These are phyloP conservation scores for Penicillium griseofulvum DNA, from an alignment of 2,329 filamentous ascomycete species.

Conservation along the genomic window DNA sequence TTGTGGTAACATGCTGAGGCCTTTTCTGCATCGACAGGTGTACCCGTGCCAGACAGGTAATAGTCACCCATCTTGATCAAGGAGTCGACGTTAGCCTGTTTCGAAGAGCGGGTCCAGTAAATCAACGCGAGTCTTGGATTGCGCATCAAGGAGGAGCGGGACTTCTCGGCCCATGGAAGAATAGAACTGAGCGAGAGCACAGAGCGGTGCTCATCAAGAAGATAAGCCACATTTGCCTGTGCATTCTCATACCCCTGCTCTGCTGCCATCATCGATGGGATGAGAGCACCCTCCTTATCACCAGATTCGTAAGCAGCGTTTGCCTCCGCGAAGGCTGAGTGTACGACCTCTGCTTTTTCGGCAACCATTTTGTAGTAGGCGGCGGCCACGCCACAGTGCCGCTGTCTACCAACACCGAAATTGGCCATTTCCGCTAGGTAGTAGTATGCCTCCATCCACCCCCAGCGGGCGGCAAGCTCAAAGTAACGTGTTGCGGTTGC, in stretches of 20 bases:
- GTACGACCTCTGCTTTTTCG: slow-evolving; percentile 68
- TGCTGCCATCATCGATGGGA: slow-evolving; percentile 81
- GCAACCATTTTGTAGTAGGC: slow-evolving; percentile 80
- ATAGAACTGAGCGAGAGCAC: slow-evolving; percentile 57
- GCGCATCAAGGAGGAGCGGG: slow-evolving; percentile 48
- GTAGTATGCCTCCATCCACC: slow-evolving; percentile 85
- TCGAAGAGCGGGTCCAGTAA: slow-evolving; percentile 92
- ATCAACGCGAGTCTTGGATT: slow-evolving; percentile 72
- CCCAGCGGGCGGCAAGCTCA: slow-evolving; percentile 77
- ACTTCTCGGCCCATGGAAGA: slow-evolving; percentile 47
- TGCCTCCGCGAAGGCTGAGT: slow-evolving; percentile 78
- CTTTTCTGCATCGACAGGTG: slow-evolving; percentile 70
- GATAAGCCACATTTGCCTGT: slow-evolving; percentile 84
- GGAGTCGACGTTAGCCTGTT: slow-evolving; percentile 89
- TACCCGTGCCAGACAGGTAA: slow-evolving; percentile 80
- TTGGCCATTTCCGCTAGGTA: slow-evolving; percentile 86
- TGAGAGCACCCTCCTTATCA: slow-evolving; percentile 74
- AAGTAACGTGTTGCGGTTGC: slow-evolving; percentile 79
- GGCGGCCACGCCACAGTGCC: slow-evolving; percentile 72
- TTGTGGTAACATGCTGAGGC: slow-evolving; percentile 90
- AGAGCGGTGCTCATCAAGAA: slow-evolving; percentile 73
- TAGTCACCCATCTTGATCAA: slow-evolving; percentile 99
- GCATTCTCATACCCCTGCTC: slow-evolving; percentile 89
- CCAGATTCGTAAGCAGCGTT: slow-evolving; percentile 78
- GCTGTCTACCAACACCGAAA: slow-evolving; percentile 75